Evolutionary conservation across 2,329 filamentous ascomycete genomes (phyloP).

Genomic region (Fusarium austroafricanum): DNA sequence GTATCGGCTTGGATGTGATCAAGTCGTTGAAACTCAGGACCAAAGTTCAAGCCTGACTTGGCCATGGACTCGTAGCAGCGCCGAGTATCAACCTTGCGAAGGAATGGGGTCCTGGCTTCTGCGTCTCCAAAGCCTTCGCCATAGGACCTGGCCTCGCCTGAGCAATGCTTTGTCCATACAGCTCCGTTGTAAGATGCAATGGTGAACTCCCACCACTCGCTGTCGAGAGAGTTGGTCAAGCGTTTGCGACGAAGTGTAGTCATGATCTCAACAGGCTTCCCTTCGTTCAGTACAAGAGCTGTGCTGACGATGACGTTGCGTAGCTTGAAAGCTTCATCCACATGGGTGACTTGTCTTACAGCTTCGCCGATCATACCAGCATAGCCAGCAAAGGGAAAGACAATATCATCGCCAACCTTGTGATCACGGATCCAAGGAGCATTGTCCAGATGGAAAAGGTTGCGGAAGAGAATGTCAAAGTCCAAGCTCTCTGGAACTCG

Average conservation of each 20-base stretch:
- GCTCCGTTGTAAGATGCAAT: conserved; percentile 6
- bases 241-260: neutral
- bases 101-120: neutral
- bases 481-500: neutral
- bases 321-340: conserved; percentile 2
- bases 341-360: neutral
- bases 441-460: conserved; percentile 2
- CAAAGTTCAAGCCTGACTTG: conserved; percentile 1
- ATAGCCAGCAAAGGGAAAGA: conserved; percentile 4
- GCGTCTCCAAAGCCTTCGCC: neutral
- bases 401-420: conserved; percentile 1
- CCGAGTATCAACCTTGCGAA: neutral
- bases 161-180: conserved; percentile 5
- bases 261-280: conserved; percentile 5
- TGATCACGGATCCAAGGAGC: conserved; percentile 8
- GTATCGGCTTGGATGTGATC: neutral
- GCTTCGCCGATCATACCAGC: conserved; percentile 8
- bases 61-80: conserved; percentile 12
- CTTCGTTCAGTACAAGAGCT: neutral
- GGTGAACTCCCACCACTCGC: conserved; percentile 8
- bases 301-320: conserved; percentile 5
- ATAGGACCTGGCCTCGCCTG: neutral
- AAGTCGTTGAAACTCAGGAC: neutral
- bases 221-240: conserved; percentile 5
- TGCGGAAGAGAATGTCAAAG: neutral